These are phyloP conservation scores for Flaveria linearis DNA, from an alignment of 129 eudicot genomes.

Conservation along the genomic window DNA sequence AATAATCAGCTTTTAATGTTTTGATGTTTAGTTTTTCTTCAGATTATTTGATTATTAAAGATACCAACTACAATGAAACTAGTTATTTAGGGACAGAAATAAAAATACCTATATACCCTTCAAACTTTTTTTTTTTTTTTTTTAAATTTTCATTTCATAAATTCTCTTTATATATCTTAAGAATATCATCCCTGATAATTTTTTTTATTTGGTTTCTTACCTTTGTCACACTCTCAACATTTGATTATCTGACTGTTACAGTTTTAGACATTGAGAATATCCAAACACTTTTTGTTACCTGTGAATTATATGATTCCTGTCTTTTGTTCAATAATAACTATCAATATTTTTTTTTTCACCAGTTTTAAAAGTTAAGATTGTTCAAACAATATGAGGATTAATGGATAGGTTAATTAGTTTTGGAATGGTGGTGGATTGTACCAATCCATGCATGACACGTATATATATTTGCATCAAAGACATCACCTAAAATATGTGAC, in stretches of 20 bases:
- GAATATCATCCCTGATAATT: no score
- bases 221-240: background rate
- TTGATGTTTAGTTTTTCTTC: no score
- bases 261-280: background rate
- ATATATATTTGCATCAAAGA: no score
- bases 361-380: no score
- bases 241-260: background rate
- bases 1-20: background rate
- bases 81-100: background rate
- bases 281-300: background rate
- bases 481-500: no score
- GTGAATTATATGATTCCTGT: background rate
- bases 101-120: no score
- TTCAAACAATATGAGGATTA: no score
- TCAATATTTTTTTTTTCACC: no score
- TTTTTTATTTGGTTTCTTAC: background rate
- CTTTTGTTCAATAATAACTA: no score
- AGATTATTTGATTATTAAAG: background rate
- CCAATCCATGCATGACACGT: no score
- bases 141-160: background rate
- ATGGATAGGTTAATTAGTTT: no score
- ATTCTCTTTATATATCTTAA: background rate
- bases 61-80: background rate
- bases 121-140: background rate
- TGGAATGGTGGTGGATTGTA: no score